Percentiles rank a stretch among this genome's conserved stretches.
These are phyloP conservation scores for Xylariaceae sp. DNA, from an alignment of 2,329 filamentous ascomycete species.

Conservation along the genomic window DNA sequence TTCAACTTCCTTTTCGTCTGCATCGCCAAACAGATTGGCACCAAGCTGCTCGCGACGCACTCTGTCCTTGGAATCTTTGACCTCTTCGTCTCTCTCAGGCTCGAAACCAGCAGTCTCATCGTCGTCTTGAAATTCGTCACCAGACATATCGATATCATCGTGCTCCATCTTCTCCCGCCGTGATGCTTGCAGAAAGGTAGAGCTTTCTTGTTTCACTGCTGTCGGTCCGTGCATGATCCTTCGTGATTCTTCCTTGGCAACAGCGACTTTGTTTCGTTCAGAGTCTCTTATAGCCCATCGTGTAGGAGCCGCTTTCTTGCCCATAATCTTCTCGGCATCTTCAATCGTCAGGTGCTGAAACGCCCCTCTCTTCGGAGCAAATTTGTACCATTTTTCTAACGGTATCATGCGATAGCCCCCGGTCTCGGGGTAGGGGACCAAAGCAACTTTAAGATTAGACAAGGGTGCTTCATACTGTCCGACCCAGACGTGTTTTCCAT, in stretches of 20 bases:
- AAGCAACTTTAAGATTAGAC: conserved; percentile 83
- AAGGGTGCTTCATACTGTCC: conserved; percentile 89
- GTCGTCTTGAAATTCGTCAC: conserved; percentile 84
- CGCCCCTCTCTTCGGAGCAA: conserved; percentile 74
- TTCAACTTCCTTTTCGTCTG: conserved; percentile 74
- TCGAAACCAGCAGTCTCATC: conserved; percentile 81
- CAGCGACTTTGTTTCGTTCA: conserved; percentile 60
- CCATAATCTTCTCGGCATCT: conserved; percentile 84
- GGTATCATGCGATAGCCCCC: conserved; percentile 84
- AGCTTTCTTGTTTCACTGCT: conserved; percentile 72
- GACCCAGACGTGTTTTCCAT: conserved; percentile 93
- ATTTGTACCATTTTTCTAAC: conserved; percentile 94
- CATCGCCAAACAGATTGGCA: conserved; percentile 80
- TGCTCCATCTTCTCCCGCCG: conserved; percentile 73
- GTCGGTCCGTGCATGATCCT: conserved; percentile 63
- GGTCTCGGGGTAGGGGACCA: conserved; percentile 66
- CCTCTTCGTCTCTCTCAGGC: conserved; percentile 80
- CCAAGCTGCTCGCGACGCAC: conserved; percentile 83
- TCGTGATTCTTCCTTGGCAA: conserved; percentile 65
- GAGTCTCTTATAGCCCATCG: conserved; percentile 79
- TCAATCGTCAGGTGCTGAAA: conserved; percentile 82
- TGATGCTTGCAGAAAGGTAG: conserved; percentile 66
- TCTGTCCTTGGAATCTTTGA: conserved; percentile 73
- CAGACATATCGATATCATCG: conserved; percentile 71
- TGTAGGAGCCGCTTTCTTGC: conserved; percentile 75